Evolutionary conservation across 2,329 filamentous ascomycete genomes (phyloP), one percentile per base, ranked within the genome.

Genomic region (Niveomyces coronatus): DNA sequence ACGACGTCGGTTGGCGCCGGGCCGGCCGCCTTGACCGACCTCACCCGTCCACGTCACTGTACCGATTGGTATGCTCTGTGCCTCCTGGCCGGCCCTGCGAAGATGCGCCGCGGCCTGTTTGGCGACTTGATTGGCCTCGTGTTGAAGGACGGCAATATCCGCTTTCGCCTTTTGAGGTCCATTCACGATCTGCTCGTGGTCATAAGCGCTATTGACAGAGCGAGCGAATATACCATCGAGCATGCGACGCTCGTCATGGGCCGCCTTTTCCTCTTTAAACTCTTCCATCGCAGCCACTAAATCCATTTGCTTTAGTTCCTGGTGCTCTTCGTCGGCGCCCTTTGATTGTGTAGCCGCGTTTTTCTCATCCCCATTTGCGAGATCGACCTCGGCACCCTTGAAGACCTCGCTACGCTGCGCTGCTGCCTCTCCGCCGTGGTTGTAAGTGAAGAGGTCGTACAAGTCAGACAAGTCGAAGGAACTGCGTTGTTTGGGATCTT

Each of bases 41-140:
- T 83, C 76, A 2, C 91, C 89, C 0, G 89, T 96, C 89, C 89
- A 96, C 1, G 89, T 95, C 8, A 91, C 85, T 0, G 84, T 86
- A 7, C 89, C 89, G 22, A 86, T 79, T 0, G 85, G 85, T 1
- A 89, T 67, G 8, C 67, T 71, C 9, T 77, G 71, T 3, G 88
- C 86, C 20, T 80, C 71, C 52, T 88, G 76, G 29, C 76, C 79
- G 9, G 86, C 79, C 42, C 76, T 76, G 20, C 79, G 76, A 2
- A 96, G 74, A 46, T 85, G 81, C 16, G 73, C 74, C 1, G 85
- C 85, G 2, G 89, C 88, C 51, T 83, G 68, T 0, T 80, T 76
- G 3, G 87, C 88, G 3, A 93, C 76, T 26, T 77, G 74, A 50
- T 82, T 80, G 1, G 89, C 89, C 60, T 95, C 87, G 9, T 78